A percentile compares a stretch with the other conserved stretches of the same genome.
Conservation (phyloP, 2,329 filamentous ascomycete species). For the Penicillium psychrosexuale region DNA sequence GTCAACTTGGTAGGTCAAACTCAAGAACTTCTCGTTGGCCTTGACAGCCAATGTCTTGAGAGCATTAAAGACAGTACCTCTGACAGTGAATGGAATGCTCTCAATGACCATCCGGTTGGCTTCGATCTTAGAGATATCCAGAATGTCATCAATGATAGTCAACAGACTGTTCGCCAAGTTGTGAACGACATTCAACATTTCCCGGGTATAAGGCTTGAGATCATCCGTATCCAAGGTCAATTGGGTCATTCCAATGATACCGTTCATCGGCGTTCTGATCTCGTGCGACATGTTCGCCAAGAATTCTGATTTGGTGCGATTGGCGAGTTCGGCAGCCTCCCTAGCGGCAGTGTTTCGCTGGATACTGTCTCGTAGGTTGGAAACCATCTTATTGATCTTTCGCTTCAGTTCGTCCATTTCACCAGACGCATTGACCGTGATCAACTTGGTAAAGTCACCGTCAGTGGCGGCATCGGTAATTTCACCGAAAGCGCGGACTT, state of each 20-base stretch:
- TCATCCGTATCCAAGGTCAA: slow-evolving; percentile 93
- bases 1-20: slow-evolving; percentile 90
- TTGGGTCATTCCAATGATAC: slow-evolving; percentile 97
- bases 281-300: slow-evolving; percentile 99
- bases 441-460: slow-evolving; percentile 93
- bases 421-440: slow-evolving; percentile 94
- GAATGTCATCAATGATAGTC: slow-evolving; percentile 86
- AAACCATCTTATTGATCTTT: slow-evolving; percentile 99
- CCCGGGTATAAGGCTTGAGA: slow-evolving; percentile 88
- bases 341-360: slow-evolving; percentile 93
- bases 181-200: slow-evolving; percentile 98
- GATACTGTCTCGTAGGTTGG: slow-evolving; percentile 90
- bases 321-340: slow-evolving; percentile 92
- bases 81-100: slow-evolving; percentile 91
- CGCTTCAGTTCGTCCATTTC: slow-evolving; percentile 99
- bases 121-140: slow-evolving; percentile 75
- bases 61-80: slow-evolving; percentile 94
- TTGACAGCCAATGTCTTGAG: slow-evolving; percentile 96
- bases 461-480: slow-evolving; percentile 98
- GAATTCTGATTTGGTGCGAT: slow-evolving; percentile 98
- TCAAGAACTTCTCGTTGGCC: slow-evolving; percentile 91
- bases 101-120: slow-evolving; percentile 98
- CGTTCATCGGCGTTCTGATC: slow-evolving; percentile 95
- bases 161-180: slow-evolving; percentile 92
- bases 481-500: slow-evolving; percentile 96